Base-by-base conservation (phyloP, 2,329 filamentous ascomycete genomes). In the Pleurostoma richardsiae region DNA sequence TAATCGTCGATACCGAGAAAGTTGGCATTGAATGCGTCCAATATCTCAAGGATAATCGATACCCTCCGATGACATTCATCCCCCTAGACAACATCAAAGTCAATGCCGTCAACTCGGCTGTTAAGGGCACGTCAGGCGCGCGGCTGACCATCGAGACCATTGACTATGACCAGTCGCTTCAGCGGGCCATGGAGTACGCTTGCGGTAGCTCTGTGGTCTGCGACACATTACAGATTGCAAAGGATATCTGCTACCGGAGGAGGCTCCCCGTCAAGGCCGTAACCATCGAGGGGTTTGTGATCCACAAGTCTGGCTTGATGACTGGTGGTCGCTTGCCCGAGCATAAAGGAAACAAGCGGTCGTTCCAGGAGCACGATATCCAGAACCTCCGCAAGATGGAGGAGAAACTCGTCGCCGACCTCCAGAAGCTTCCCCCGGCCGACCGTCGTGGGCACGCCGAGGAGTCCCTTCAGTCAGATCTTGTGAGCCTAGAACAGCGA, bases 31-130 rank as follows among this genome's bases (percentile, higher is more conserved):
- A 96, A 57, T 99, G 94, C 64, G 94, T 99, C 47, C 83, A 94
- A 56, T 95, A 96, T 59, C 80, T 99, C 49, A 94, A 94, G 57
- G 90, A 96, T 54, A 89, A 96, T 62, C 84, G 89, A 47, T 85
- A 88, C 45, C 81, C 87, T 5, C 89, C 91, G 48, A 89, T 94
- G 68, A 96, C 90, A 1, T 97, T 99, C 65, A 91, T 97, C 52
- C 94, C 94, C 1, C 77, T 99, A 19, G 94, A 99, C 72, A 96
- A 95, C 44, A 96, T 99, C 64, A 95, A 97, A 60, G 91, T 96
- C 61, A 91, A 89, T 63, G 84, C 89, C 8, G 82, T 94, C 49
- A 95, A 95, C 62, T 88, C 90, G 4, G 91, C 89, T 49, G 75
- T 99, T 54, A 96, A 96, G 68, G 89, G 90, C 29, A 86, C 96